These are phyloP conservation scores for Anthracocystis setariae DNA, from an alignment of 1,284 basidiomycete genomes.

Conservation along the genomic window DNA sequence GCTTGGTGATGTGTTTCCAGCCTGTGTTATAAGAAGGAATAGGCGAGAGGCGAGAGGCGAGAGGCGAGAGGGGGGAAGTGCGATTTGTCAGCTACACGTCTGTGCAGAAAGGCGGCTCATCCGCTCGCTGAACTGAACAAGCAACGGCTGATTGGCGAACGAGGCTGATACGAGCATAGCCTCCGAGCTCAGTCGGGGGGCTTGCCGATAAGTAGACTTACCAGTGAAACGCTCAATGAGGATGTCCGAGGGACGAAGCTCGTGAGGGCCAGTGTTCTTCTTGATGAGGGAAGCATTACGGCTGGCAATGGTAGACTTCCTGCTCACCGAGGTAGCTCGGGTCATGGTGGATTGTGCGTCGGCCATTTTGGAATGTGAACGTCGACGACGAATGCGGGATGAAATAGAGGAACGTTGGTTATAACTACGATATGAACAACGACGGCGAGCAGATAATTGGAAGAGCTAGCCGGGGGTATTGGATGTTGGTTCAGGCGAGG, in stretches of 20 bases:
- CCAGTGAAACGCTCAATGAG: constrained; percentile 83
- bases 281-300: constrained; percentile 69
- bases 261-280: constrained; percentile 73
- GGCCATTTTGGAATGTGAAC: constrained; percentile 42
- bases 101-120: not conserved
- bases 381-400: constrained; percentile 23
- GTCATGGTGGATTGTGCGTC: constrained; percentile 66
- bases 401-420: constrained; percentile 1
- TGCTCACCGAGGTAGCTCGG: constrained; percentile 63
- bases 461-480: constrained; percentile 9
- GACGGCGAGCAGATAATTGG: constrained; percentile 2
- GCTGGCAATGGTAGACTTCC: constrained; percentile 67
- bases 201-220: constrained; percentile 32
- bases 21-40: no score
- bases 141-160: no score
- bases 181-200: no score
- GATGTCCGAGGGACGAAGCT: constrained; percentile 92
- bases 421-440: constrained; percentile 4
- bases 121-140: not conserved
- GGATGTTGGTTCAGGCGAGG: constrained; percentile 24
- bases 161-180: no score
- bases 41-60: not conserved
- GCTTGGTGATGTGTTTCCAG: constrained; percentile 87
- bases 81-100: constrained; percentile 2
- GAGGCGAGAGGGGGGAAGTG: not conserved